These are phyloP conservation scores for Narthecium ossifragum DNA, from an alignment of 106 monocot species.

Conservation along the genomic window DNA sequence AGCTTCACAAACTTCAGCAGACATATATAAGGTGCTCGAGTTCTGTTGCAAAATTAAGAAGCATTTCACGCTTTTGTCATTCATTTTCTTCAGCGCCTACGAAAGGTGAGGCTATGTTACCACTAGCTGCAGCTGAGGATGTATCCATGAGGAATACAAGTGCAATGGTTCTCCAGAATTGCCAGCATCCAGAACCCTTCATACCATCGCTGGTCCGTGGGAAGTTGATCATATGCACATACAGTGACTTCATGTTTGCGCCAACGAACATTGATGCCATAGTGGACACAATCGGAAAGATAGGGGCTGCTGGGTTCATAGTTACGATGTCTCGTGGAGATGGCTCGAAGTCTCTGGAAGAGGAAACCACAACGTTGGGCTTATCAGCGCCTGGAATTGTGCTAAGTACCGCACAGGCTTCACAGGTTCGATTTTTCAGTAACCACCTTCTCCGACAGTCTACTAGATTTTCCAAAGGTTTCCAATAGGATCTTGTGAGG, in stretches of 20 bases:
- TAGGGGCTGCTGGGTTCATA: conserved; percentile 69
- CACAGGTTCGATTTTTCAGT: conserved; percentile 21
- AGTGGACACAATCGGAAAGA: conserved; percentile 19
- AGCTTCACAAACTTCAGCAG: not conserved
- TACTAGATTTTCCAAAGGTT: no score
- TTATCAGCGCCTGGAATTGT: conserved; percentile 46
- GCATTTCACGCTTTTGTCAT: not conserved
- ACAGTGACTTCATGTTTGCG: conserved; percentile 19
- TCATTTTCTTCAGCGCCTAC: conserved; percentile 33
- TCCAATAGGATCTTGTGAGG: no score
- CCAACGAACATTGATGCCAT: conserved; percentile 21
- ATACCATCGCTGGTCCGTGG: conserved; percentile 30
- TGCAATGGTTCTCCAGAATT: conserved; percentile 13
- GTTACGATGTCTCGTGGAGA: conserved; percentile 26
- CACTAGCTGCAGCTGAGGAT: conserved; percentile 51
- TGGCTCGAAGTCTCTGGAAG: conserved; percentile 14
- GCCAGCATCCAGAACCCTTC: conserved; percentile 35
- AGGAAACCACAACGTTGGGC: conserved; percentile 12
- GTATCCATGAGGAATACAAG: conserved; percentile 27
- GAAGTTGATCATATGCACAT: conserved; percentile 71
- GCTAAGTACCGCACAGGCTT: conserved; percentile 15
- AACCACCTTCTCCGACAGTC: no score
- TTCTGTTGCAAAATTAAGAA: no score
- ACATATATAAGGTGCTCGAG: no score
- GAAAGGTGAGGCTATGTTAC: conserved; percentile 18